Evolutionary conservation across 2,329 filamentous ascomycete species (phyloP), one percentile per base, ranked within the genome.

Genomic region (Ceratocystis papillata): DNA sequence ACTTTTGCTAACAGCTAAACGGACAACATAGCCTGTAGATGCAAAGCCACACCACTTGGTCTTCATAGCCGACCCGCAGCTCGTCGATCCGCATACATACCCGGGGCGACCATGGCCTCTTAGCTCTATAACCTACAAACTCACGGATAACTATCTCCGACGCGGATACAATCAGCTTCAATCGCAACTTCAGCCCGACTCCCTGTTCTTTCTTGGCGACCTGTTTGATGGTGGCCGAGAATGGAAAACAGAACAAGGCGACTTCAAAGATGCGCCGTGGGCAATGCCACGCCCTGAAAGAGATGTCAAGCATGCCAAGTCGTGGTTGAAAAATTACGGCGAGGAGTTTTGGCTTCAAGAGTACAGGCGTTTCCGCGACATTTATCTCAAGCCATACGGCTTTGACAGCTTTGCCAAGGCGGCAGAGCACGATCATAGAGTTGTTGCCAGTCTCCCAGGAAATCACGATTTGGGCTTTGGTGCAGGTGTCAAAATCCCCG

Each of bases 401-500:
- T 82, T 79, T 1, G 82, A 85, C 63, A 73, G 78, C 55, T 76
- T 77, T 5, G 79, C 85, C 0, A 78, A 81, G 0, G 75, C 79
- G 0, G 85, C 85, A 67, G 83, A 86, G 69, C 80, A 83, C 37
- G 87, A 88, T 4, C 82, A 89, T 67, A 92, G 88, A 76, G 78
- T 97, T 64, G 87, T 97, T 64, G 85, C 89, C 20, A 93, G 88
- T 72, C 73, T 99, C 67, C 94, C 94, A 0, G 94, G 94, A 1
- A 99, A 99, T 72, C 94, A 99, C 73, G 94, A 99, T 73, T 75
- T 97, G 50, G 94, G 94, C 0, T 96, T 97, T 72, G 93, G 90
- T 2, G 85, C 85, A 25, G 88, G 92, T 57, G 86, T 99, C 61
- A 90, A 96, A 73, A 73, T 87, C 7, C 80, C 88, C 0, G 90